Evolutionary conservation across 1,284 basidiomycete species (phyloP), one percentile per base, ranked within the genome.

Genomic region (Cystobasidium slooffiae): DNA sequence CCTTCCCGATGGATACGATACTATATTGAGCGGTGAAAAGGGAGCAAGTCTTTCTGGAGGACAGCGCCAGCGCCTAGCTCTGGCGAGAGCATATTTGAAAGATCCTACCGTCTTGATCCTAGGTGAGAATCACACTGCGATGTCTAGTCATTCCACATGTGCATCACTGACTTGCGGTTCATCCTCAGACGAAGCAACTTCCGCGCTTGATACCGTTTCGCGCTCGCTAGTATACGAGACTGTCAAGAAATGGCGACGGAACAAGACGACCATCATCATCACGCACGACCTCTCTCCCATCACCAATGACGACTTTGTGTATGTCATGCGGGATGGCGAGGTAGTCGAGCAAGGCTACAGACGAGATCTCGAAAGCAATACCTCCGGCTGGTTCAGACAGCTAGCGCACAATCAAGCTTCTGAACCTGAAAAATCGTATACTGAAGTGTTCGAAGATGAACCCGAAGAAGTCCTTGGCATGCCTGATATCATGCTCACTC

Each of bases 231-330:
- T 98, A 9, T 93, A 93, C 77, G 90, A 93, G 77, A 93, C 93
- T 0, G 87, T 98, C 83, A 91, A 91, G 80, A 83, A 83, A 20
- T 95, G 93, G 92, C 86, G 94, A 22, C 83, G 82, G 31, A 90
- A 91, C 82, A 89, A 88, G 80, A 97, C 95, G 0, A 99, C 96
- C 0, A 90, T 99, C 80, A 90, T 98, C 75, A 97, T 98, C 83
- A 97, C 95, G 0, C 96, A 98, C 82, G 95, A 98, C 80, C 87
- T 98, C 12, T 90, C 90, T 0, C 92, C 94, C 79, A 92, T 99
- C 78, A 84, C 84, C 4, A 69, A 85, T 0, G 83, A 85, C 18
- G 95, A 98, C 82, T 98, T 96, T 78, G 91, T 96, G 16, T 97
- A 98, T 81, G 90, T 98, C 4, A 88, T 99, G 85, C 88, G 89